Evolutionary conservation across 805 yeast genomes (phyloP), one percentile per base, ranked within the genome.

Genomic region (Debaryomyces hansenii): DNA sequence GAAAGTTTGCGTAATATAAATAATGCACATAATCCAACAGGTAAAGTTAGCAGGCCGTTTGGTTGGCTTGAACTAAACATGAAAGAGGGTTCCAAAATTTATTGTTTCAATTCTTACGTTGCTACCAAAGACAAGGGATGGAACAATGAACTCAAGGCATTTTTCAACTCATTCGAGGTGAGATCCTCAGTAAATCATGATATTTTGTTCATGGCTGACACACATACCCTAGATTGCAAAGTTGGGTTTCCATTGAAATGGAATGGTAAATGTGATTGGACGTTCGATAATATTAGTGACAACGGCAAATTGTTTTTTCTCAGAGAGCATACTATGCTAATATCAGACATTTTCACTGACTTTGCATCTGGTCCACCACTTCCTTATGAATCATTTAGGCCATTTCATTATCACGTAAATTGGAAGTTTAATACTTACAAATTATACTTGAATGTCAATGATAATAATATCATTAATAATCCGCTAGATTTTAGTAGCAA

Each of bases 171-270:
- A 14, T 82, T 87, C 0, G 95, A 87, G 54, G 62, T 90, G 2
- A 68, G 91, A 38, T 74, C 97, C 0, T 87, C 96, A 47, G 91
- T 94, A 1, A 94, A 92, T 54, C 99, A 94, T 62, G 96, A 89
- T 54, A 70, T 90, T 9, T 63, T 90, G 15, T 78, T 87, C 52
- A 72, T 75, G 10, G 86, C 95, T 0, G 77, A 79, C 18, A 65
- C 67, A 8, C 90, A 87, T 56, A 61, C 59, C 2, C 39, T 90
- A 5, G 64, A 68, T 8, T 82, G 85, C 1, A 78, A 78, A 18
- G 67, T 87, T 28, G 82, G 87, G 0, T 83, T 78, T 51, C 97
- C 98, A 0, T 64, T 88, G 34, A 68, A 78, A 47, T 92, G 97
- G 97, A 90, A 91, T 60, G 94, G 89, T 2, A 69, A 74, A 42